phyloP scores from a whole-genome alignment of 805 yeast genomes.

The Kuraishia cidri region DNA sequence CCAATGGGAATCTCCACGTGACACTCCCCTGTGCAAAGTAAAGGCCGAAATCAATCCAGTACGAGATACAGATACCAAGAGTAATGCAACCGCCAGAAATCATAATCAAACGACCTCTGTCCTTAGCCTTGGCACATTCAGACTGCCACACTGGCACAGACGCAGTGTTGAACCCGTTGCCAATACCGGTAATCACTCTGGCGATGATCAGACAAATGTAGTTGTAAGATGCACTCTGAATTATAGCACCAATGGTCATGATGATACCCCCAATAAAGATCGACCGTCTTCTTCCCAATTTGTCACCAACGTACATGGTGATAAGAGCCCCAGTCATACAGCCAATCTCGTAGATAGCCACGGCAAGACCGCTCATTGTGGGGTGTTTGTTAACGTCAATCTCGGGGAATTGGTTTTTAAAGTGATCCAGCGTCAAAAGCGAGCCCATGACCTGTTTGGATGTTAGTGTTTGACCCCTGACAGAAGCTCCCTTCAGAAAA shows the following conservation, averaged over 20 bases:
- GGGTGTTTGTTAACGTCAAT: constrained; percentile 22
- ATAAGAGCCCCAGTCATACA: constrained; percentile 32
- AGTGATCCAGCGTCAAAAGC: constrained; percentile 21
- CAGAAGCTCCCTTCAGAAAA: too few relatives aligned
- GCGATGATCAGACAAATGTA: constrained; percentile 34
- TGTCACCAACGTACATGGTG: constrained; percentile 26
- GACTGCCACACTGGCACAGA: constrained; percentile 39
- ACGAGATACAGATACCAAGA: constrained; percentile 32
- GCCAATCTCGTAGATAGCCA: constrained; percentile 41
- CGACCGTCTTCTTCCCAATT: constrained; percentile 26
- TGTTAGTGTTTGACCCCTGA: too few relatives aligned
- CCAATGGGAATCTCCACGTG: constrained; percentile 37
- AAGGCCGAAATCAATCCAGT: constrained; percentile 33
- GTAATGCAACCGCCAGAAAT: constrained; percentile 27
- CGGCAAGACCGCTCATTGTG: constrained; percentile 38
- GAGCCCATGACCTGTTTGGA: constrained; percentile 37
- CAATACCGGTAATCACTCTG: constrained; percentile 33
- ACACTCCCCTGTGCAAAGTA: constrained; percentile 22
- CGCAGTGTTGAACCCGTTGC: constrained; percentile 33
- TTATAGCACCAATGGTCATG: constrained; percentile 24
- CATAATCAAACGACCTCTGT: constrained; percentile 27
- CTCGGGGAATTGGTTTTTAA: constrained; percentile 11
- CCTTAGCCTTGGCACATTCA: constrained; percentile 28
- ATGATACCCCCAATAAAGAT: constrained; percentile 24
- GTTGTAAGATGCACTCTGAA: constrained; percentile 19